Evolutionary conservation across 495 filamentous ascomycete species (phyloP).

Genomic region (Aspergillus asperescens): DNA sequence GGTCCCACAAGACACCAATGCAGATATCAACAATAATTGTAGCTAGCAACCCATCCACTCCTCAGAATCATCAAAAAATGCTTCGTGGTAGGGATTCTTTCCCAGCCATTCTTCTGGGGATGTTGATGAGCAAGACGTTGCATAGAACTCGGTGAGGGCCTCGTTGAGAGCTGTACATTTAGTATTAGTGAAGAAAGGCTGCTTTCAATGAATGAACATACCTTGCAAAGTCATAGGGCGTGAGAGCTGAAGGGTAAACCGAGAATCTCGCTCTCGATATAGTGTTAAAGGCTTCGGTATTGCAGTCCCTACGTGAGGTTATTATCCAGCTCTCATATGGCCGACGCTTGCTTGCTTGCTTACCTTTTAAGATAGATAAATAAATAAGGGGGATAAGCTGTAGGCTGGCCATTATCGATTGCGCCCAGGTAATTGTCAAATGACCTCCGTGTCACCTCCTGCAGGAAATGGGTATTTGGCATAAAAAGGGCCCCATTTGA

Average conservation of each 20-base stretch:
- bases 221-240: neutral
- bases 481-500: conserved; percentile 2
- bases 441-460: neutral
- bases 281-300: neutral
- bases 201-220: neutral
- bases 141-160: neutral
- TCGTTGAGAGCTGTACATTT: neutral
- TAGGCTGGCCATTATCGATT: neutral
- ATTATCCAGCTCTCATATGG: neutral
- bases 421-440: neutral
- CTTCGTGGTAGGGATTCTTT: conserved; percentile 5
- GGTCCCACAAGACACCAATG: too few species aligned
- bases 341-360: neutral
- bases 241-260: neutral
- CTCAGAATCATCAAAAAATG: conserved; percentile 2
- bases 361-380: neutral
- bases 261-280: neutral
- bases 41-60: conserved; percentile 5
- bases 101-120: conserved; percentile 3
- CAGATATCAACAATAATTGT: too few species aligned
- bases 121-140: neutral
- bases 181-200: neutral
- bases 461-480: neutral
- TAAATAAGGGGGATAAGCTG: neutral
- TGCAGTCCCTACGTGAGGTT: neutral